Conservation (phyloP, 1,284 basidiomycete species). For the Puccinia hordei region DNA sequence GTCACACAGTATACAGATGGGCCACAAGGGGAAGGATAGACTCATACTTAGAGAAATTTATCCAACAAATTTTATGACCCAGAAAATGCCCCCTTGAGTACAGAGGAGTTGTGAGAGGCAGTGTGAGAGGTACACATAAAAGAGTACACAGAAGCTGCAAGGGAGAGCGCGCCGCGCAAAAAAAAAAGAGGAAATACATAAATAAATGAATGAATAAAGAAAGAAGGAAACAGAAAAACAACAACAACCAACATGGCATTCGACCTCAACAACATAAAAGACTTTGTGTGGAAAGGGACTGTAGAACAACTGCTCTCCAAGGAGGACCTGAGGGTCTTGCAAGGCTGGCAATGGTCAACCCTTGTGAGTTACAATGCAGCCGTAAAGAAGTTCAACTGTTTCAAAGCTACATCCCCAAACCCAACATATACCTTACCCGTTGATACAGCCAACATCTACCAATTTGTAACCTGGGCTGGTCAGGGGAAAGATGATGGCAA, state of each 20-base stretch:
- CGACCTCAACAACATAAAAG: not conserved
- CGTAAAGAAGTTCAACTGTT: not conserved
- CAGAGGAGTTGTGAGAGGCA: too few relatives aligned
- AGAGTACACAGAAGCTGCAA: too few relatives aligned
- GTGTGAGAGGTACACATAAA: too few relatives aligned
- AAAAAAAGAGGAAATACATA: too few relatives aligned
- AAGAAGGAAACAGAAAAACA: too few relatives aligned
- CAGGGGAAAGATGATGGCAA: not conserved
- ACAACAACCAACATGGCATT: not conserved
- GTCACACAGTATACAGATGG: not conserved
- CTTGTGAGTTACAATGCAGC: not conserved
- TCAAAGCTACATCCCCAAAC: not conserved
- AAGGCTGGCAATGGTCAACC: not conserved
- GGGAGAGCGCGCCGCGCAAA: too few relatives aligned
- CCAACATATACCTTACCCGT: not conserved
- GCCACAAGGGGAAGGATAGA: too few relatives aligned
- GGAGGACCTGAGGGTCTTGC: not conserved
- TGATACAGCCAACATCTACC: not conserved
- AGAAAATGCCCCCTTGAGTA: not conserved
- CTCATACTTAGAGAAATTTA: too few relatives aligned
- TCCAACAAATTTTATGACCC: not conserved
- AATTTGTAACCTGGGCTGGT: not conserved
- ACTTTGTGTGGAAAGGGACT: not conserved
- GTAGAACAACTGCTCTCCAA: not conserved
- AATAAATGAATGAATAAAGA: too few relatives aligned